Conservation (phyloP, 108 stramenopile species). For the Nitzschia sp. region DNA sequence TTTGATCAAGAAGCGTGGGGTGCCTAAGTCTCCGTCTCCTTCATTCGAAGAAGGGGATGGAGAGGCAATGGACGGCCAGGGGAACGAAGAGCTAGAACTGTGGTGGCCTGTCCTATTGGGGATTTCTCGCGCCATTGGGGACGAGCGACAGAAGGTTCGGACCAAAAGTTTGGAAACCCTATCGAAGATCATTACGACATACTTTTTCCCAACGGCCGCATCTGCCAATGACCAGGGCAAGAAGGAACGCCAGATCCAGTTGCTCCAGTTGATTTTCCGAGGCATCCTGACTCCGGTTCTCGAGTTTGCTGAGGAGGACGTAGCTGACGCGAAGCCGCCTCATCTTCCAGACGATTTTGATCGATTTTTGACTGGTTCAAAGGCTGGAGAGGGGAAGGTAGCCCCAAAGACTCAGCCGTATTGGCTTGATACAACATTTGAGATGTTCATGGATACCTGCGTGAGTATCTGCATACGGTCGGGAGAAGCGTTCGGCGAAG, state of each 20-base stretch:
- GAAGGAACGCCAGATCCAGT: conserved; percentile 63
- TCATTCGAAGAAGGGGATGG: conserved; percentile 6
- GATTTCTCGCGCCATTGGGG: conserved; percentile 83
- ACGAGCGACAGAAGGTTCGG: conserved; percentile 67
- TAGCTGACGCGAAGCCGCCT: conserved; percentile 22
- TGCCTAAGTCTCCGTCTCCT: neutral
- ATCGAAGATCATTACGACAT: conserved; percentile 59
- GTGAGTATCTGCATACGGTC: conserved; percentile 70
- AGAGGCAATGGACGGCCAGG: neutral
- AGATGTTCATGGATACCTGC: conserved; percentile 77
- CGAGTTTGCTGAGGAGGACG: conserved; percentile 67
- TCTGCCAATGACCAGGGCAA: conserved; percentile 14
- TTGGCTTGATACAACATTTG: conserved; percentile 85
- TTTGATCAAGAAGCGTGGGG: conserved; percentile 26
- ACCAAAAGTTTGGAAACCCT: conserved; percentile 64
- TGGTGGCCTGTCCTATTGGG: conserved; percentile 99
- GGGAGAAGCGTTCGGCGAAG: conserved; percentile 62
- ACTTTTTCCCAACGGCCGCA: conserved; percentile 62
- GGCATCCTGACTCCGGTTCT: conserved; percentile 82
- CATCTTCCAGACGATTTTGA: conserved; percentile 77
- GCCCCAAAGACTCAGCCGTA: conserved; percentile 7
- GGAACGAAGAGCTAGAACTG: conserved; percentile 70
- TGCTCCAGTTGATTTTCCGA: conserved; percentile 77
- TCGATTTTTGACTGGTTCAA: conserved; percentile 45
- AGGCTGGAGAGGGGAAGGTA: conserved; percentile 13